phyloP scores from a whole-genome alignment of 345 rosid genomes.

The Corchorus capsularis region DNA sequence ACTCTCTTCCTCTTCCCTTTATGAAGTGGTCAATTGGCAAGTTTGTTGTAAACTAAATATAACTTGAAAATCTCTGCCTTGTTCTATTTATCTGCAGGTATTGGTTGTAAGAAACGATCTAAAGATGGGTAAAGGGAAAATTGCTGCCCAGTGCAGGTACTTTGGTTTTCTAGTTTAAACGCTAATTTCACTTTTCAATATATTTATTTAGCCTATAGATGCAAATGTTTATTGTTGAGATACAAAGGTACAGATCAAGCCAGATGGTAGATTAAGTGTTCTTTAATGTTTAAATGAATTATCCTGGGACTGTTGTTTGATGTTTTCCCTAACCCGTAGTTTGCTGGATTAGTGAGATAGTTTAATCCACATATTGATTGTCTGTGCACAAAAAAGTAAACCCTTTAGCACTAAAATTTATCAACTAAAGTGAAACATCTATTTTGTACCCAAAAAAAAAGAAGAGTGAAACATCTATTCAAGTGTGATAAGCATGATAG shows the following conservation, averaged over 20 bases:
- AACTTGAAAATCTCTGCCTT: background rate
- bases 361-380: background rate
- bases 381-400: background rate
- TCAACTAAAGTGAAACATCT: background rate
- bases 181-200: background rate
- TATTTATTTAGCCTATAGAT: background rate
- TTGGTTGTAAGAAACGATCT: slow-evolving; percentile 96
- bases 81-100: slow-evolving; percentile 48
- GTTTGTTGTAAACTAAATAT: slow-evolving; percentile 10
- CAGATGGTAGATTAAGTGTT: background rate
- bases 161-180: background rate
- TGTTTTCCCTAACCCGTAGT: slow-evolving; percentile 9
- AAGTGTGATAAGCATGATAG: background rate
- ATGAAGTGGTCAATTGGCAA: background rate
- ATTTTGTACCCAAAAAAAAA: too few species aligned
- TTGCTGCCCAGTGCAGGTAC: slow-evolving; percentile 98
- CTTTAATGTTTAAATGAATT: background rate
- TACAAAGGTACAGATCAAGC: background rate
- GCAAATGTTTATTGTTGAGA: background rate
- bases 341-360: background rate
- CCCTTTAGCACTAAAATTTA: background rate
- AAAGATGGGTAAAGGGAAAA: slow-evolving; percentile 99
- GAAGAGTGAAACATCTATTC: background rate
- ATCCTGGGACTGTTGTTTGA: background rate
- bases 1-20: slow-evolving; percentile 13